Base-by-base conservation (phyloP, 495 filamentous ascomycete species). In the Chlorociboria aeruginascens region DNA sequence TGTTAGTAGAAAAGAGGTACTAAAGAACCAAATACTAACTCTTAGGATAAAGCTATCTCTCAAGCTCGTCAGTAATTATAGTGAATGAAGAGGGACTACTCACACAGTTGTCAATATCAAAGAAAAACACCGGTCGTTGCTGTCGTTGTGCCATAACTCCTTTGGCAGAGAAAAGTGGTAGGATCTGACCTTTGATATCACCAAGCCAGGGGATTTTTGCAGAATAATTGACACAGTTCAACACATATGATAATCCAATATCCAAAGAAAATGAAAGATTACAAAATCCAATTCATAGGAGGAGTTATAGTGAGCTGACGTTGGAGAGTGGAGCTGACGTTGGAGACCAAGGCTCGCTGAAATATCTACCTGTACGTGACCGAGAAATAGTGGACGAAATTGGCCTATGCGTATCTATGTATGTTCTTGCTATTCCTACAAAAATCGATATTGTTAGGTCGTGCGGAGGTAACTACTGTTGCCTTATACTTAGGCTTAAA, bases 101-200 rank as follows among this genome's bases (percentile, higher is more conserved):
- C 70, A 84, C 80, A 67, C 93, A 97, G 58, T 99, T 99, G 73
- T 99, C 93, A 61, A 99, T 96, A 59, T 99, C 93, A 53, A 89
- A 87, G 64, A 89, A 90, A 66, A 89, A 84, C 4, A 87, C 70
- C 0, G 79, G 76, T 38, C 78, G 62, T 32, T 45, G 36, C 8
- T 38, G n/a, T 2, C n/a, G 28, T 9, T 55, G 51, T 14, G 45
- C 45, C 51, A 57, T 61, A 33, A 32, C 25, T 52, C 40, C 10
- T 25, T 32, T 40, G 45, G 12, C 29, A 29, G 32, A 29, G 20
- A 2, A 25, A 25, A 25, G 20, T 25, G 20, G 20, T 25, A 4
- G 20, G 20, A 25, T 25, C 4, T 25, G 20, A 25, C 3, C 20
- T 8, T 44, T 8, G 29, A 42, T 42, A 10, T 32, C 32, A 10